Evolutionary conservation across 1,284 basidiomycete genomes (phyloP), one percentile per base, ranked within the genome.

Genomic region (Vanrija humicola): DNA sequence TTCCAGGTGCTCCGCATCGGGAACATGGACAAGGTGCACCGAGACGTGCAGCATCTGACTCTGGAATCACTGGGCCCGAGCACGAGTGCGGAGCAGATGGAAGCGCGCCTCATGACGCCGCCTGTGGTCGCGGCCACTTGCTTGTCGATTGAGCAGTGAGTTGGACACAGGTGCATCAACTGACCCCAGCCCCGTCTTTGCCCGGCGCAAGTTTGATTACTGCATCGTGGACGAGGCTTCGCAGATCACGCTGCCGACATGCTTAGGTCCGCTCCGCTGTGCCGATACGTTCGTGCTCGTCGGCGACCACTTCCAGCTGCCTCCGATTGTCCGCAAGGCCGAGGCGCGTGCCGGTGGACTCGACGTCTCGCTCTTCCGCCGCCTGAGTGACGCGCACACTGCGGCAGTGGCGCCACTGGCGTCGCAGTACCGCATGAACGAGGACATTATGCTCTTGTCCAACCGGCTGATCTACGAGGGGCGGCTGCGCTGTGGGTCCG

Each of bases 191-290:
- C 85, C 91, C 0, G 68, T 97, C 6, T 98, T 98, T 75, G 82
- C 83, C 42, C 83, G 88, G 21, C 82, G 91, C 6, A 83, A 79
- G 9, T 99, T 98, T 68, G 94, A 99, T 73, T 95, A 94, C 68
- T 98, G 95, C 77, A 97, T 98, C 56, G 87, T 98, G 14, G 96
- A 98, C 64, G 96, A 98, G 72, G 96, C 95, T 0, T 97, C 94
- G 0, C 96, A 99, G 73, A 94, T 98, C 61, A 97, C 95, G 0
- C 76, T 98, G 3, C 96, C 96, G 0, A 94, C 93, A 0, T 97
- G 92, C 68, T 79, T 98, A 1, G 95, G 96, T 0, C 95, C 96
- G 0, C 78, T 98, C 6, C 84, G 93, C 0, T 91, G 87, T 64
- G 91, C 93, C 3, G 83, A 92, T 46, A 89, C 82, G 50, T 99